Evolutionary conservation across 2,329 filamentous ascomycete genomes (phyloP).

Genomic region (Sphaerulina musiva): DNA sequence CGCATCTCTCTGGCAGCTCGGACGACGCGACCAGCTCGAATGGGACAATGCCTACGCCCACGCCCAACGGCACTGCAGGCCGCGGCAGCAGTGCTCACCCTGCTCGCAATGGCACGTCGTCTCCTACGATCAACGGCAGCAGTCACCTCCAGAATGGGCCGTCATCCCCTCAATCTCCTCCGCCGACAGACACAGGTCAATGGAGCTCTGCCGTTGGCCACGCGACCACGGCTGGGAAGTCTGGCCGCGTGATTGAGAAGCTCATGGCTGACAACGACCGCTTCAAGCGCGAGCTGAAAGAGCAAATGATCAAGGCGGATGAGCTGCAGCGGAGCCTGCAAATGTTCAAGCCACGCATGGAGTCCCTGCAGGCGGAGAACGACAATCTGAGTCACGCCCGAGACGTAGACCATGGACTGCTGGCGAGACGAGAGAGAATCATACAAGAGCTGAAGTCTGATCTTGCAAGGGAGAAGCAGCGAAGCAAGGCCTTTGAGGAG

Average conservation of each 20-base stretch:
- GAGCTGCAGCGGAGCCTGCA: constrained; percentile 64
- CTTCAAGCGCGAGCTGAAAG: constrained; percentile 58
- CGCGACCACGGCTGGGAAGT: constrained; percentile 57
- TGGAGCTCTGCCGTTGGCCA: constrained; percentile 66
- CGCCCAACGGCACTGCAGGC: constrained; percentile 16
- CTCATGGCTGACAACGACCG: constrained; percentile 75
- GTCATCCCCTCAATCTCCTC: constrained; percentile 17
- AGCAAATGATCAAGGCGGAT: constrained; percentile 49
- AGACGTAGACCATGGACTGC: constrained; percentile 62
- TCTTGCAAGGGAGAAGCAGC: constrained; percentile 58
- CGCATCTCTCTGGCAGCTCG: constrained; percentile 6
- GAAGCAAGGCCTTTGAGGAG: constrained; percentile 53
- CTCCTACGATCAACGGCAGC: constrained; percentile 13
- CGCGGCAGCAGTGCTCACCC: constrained; percentile 9
- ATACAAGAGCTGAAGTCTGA: constrained; percentile 61
- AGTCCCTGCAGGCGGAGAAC: constrained; percentile 60
- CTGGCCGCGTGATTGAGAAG: constrained; percentile 71
- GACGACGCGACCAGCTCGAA: constrained; percentile 6
- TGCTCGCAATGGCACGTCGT: constrained; percentile 9
- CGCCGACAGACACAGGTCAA: constrained; percentile 19
- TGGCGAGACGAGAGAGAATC: constrained; percentile 67
- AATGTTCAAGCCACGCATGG: constrained; percentile 64
- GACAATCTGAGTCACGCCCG: constrained; percentile 63
- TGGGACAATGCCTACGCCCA: constrained; percentile 15
- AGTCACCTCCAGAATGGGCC: constrained; percentile 5